phyloP scores from a whole-genome alignment of 2,329 filamentous ascomycete species.

The Diaporthe ampelina region DNA sequence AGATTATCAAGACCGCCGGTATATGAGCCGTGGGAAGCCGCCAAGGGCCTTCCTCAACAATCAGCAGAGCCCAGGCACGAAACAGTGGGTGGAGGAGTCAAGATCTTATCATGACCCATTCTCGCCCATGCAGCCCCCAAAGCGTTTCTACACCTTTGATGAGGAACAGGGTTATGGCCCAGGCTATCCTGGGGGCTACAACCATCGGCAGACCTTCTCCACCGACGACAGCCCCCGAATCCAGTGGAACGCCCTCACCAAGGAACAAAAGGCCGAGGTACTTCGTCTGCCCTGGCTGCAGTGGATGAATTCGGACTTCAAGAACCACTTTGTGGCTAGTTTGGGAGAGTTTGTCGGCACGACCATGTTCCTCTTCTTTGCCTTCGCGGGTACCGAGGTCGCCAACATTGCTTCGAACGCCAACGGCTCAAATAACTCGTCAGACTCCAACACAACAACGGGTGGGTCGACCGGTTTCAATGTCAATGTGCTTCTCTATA shows the following conservation, averaged over 20 bases:
- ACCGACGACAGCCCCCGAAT: slow-evolving; percentile 44
- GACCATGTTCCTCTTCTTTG: slow-evolving; percentile 59
- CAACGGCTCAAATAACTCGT: slow-evolving; percentile 25
- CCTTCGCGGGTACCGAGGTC: slow-evolving; percentile 52
- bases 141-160: slow-evolving; percentile 33
- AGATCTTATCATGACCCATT: slow-evolving; percentile 9
- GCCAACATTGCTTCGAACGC: slow-evolving; percentile 41
- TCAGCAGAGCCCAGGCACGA: slow-evolving; percentile 28
- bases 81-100: slow-evolving; percentile 35
- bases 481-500: slow-evolving; percentile 50
- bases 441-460: slow-evolving; percentile 26
- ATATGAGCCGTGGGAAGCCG: slow-evolving; percentile 27
- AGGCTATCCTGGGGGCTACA: slow-evolving; percentile 1
- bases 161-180: slow-evolving; percentile 38
- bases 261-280: slow-evolving; percentile 57
- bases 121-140: slow-evolving; percentile 33
- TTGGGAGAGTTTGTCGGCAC: slow-evolving; percentile 58
- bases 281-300: slow-evolving; percentile 59
- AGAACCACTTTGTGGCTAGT: slow-evolving; percentile 51
- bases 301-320: slow-evolving; percentile 62
- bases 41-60: slow-evolving; percentile 36
- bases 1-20: slow-evolving; percentile 34
- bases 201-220: slow-evolving; percentile 25
- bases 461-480: slow-evolving; percentile 37
- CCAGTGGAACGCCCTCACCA: slow-evolving; percentile 56